phyloP scores from a whole-genome alignment of 805 yeast species.

The Starmera caribaea region DNA sequence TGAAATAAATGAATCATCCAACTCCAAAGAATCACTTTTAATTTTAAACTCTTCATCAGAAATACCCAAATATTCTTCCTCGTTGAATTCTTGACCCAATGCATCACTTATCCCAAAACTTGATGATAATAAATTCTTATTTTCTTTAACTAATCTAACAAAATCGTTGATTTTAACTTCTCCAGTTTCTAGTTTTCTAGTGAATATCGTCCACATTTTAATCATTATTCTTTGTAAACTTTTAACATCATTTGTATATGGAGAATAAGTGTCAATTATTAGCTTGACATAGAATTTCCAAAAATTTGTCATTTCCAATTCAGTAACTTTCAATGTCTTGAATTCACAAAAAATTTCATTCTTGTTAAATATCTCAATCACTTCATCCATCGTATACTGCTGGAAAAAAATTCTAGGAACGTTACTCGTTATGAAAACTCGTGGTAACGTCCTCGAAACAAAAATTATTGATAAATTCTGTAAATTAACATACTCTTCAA shows the following conservation, averaged over 20 bases:
- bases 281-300: constrained; percentile 15
- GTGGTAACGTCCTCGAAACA: constrained; percentile 10
- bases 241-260: constrained; percentile 14
- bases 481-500: constrained; percentile 10
- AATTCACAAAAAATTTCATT: neutral
- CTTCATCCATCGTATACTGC: constrained; percentile 9
- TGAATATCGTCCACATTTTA: constrained; percentile 16
- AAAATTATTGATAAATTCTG: constrained; percentile 13
- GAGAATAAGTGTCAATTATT: constrained; percentile 14
- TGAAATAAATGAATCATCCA: constrained; percentile 12
- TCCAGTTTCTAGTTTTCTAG: constrained; percentile 8
- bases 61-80: constrained; percentile 3
- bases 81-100: constrained; percentile 6
- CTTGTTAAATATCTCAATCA: constrained; percentile 4
- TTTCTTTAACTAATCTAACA: constrained; percentile 19
- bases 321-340: neutral
- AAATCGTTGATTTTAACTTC: constrained; percentile 10
- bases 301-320: constrained; percentile 3
- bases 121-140: constrained; percentile 21
- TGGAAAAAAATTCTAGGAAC: constrained; percentile 11
- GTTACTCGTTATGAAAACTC: constrained; percentile 9
- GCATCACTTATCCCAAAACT: constrained; percentile 20
- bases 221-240: constrained; percentile 9
- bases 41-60: constrained; percentile 1
- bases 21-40: neutral